Conservation (phyloP, 1,284 basidiomycete genomes). For the Bondarzewia mesenterica region DNA sequence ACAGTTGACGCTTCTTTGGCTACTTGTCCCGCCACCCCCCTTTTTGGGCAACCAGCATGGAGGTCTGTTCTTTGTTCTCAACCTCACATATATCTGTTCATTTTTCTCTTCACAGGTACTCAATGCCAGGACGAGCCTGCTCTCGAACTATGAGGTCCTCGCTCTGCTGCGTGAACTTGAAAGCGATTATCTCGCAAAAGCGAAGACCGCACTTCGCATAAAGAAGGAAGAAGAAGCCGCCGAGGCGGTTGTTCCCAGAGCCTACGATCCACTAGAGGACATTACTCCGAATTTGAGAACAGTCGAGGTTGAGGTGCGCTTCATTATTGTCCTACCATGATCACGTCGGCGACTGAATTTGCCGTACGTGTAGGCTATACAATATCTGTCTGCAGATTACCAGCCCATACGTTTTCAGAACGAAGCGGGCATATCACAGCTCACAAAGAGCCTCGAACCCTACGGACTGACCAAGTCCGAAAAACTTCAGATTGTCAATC, state of each 20-base stretch:
- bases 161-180: constrained; percentile 72
- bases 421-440: constrained; percentile 51
- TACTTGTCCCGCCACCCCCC: constrained; percentile 1
- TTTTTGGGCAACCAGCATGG: constrained; percentile 17
- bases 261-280: constrained; percentile 31
- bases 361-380: constrained; percentile 53
- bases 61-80: constrained; percentile 18
- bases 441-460: constrained; percentile 60
- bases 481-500: constrained; percentile 85
- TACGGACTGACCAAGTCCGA: constrained; percentile 84
- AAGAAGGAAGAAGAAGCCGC: constrained; percentile 63
- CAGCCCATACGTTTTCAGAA: constrained; percentile 67
- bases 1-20: constrained; percentile 7
- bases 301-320: constrained; percentile 77
- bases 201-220: constrained; percentile 54
- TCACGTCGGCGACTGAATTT: neutral
- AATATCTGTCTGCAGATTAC: constrained; percentile 70
- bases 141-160: constrained; percentile 85
- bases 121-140: constrained; percentile 68
- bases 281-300: constrained; percentile 80
- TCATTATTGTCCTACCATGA: constrained; percentile 1
- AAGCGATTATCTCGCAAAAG: constrained; percentile 56
- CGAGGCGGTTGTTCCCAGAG: constrained; percentile 19
- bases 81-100: constrained; percentile 2
- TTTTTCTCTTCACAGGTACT: constrained; percentile 50